phyloP scores from a whole-genome alignment of 208 protist species.

The Crithidia bombi region DNA sequence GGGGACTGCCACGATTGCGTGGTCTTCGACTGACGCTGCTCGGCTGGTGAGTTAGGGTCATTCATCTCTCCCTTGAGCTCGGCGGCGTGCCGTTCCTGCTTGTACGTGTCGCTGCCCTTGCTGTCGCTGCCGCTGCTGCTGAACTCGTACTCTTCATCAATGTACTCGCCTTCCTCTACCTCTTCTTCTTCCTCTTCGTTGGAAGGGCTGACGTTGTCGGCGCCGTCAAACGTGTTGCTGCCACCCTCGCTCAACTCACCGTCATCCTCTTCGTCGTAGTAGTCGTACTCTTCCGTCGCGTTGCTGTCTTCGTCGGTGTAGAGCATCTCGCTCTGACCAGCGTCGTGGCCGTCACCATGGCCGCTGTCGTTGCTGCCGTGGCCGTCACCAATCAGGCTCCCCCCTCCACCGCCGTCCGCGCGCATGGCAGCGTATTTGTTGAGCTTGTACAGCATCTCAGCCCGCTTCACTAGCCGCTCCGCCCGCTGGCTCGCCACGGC shows the following conservation, averaged over 20 bases:
- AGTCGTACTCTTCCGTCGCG: constrained; percentile 17
- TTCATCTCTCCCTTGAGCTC: neutral
- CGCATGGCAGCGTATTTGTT: constrained; percentile 78
- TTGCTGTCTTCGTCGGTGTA: constrained; percentile 25
- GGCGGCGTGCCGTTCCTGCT: constrained; percentile 26
- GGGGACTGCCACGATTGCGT: constrained; percentile 6
- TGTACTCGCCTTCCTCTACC: constrained; percentile 26
- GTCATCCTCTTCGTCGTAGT: constrained; percentile 19
- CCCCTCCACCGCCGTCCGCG: constrained; percentile 26
- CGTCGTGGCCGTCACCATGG: neutral
- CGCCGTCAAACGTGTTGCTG: neutral
- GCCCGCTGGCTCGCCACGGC: constrained; percentile 55
- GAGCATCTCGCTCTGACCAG: constrained; percentile 15
- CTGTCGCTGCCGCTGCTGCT: constrained; percentile 12
- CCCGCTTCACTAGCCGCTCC: constrained; percentile 61
- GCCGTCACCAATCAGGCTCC: constrained; percentile 1
- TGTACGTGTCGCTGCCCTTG: constrained; percentile 17
- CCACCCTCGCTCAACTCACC: constrained; percentile 19
- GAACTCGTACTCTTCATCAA: constrained; percentile 29
- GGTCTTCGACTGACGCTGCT: neutral
- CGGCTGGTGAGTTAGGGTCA: neutral
- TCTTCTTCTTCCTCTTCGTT: constrained; percentile 30
- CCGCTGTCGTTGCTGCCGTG: constrained; percentile 4
- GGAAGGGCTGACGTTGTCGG: constrained; percentile 21
- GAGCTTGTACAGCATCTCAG: constrained; percentile 77